phyloP scores from a whole-genome alignment of 257 asterid species.

The Solanum okadae region DNA sequence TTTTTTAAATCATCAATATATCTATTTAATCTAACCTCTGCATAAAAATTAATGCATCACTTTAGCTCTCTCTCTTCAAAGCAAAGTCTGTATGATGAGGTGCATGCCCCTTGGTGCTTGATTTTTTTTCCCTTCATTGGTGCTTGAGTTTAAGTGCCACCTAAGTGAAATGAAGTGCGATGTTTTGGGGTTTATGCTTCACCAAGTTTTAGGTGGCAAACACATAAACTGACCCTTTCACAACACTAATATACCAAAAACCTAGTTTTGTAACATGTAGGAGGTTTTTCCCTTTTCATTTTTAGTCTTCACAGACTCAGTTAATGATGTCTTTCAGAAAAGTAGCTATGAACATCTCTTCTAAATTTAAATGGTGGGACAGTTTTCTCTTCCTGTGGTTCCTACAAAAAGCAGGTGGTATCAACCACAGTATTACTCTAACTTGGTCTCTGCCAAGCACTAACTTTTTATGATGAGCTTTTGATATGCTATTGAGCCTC shows the following conservation, averaged over 20 bases:
- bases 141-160: background rate
- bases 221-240: background rate
- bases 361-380: background rate
- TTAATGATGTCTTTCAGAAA: background rate
- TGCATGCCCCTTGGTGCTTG: background rate
- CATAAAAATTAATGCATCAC: background rate
- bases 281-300: background rate
- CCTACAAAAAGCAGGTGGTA: background rate
- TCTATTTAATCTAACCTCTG: background rate
- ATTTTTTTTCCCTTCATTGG: background rate
- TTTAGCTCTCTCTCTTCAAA: background rate
- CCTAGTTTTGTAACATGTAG: background rate
- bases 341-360: background rate
- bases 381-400: background rate
- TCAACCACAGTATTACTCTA: background rate
- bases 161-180: background rate
- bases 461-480: background rate
- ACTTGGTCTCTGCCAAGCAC: background rate
- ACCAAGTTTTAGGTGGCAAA: background rate
- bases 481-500: background rate
- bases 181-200: background rate
- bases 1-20: background rate
- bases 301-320: background rate
- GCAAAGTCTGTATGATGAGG: background rate
- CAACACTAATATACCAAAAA: background rate